These are phyloP conservation scores for Pisolithus tinctorius DNA, from an alignment of 768 basidiomycete genomes.

Conservation along the genomic window DNA sequence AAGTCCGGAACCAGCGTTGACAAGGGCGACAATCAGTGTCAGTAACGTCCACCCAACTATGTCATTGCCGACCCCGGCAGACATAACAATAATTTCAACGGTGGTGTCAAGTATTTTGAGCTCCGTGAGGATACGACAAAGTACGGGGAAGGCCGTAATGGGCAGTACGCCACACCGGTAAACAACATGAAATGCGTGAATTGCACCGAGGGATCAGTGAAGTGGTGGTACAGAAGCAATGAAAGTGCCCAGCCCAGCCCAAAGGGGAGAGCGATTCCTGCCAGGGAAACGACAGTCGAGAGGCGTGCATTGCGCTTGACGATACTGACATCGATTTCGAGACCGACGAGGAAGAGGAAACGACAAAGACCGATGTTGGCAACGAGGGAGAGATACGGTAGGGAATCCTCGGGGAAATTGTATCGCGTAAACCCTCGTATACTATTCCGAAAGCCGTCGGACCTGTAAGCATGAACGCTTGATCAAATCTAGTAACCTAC, in stretches of 20 bases:
- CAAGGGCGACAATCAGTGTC: constrained; percentile 86
- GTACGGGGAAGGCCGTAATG: constrained; percentile 81
- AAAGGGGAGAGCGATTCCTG: constrained; percentile 86
- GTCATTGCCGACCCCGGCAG: constrained; percentile 87
- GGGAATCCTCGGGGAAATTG: constrained; percentile 71
- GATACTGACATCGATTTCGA: constrained; percentile 78
- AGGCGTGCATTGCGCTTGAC: constrained; percentile 72
- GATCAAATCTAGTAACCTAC: constrained; percentile 24
- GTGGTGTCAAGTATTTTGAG: constrained; percentile 87
- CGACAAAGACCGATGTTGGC: constrained; percentile 86
- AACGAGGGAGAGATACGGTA: constrained; percentile 75
- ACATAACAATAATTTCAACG: constrained; percentile 89
- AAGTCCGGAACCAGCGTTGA: constrained; percentile 78
- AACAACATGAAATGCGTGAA: constrained; percentile 95
- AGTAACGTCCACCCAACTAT: constrained; percentile 85
- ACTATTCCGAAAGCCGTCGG: constrained; percentile 59
- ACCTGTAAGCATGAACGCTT: constrained; percentile 8
- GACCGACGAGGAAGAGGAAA: constrained; percentile 89
- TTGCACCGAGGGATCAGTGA: constrained; percentile 57
- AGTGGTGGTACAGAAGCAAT: constrained; percentile 57
- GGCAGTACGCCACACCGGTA: constrained; percentile 83
- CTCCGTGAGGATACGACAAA: constrained; percentile 85
- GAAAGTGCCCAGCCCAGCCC: constrained; percentile 71
- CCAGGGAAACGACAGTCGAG: constrained; percentile 63
- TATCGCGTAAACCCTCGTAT: constrained; percentile 85